These are phyloP conservation scores for Pseudocercospora crystallina DNA, from an alignment of 2,329 filamentous ascomycete species.

Conservation along the genomic window DNA sequence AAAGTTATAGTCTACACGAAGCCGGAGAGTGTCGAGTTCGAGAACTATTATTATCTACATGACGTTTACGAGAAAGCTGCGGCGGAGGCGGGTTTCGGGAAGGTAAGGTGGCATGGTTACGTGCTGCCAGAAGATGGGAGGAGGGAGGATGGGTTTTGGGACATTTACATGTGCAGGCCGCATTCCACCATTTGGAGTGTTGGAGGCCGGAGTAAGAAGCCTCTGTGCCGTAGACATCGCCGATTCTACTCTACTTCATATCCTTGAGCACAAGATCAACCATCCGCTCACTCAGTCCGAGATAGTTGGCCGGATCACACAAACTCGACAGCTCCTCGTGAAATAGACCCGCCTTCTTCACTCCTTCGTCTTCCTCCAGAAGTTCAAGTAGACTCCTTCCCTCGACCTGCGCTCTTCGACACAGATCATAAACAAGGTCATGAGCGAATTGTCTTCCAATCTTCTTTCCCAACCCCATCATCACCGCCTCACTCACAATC, in stretches of 20 bases:
- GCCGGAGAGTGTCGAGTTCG: background rate
- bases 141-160: constrained; percentile 15
- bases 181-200: constrained; percentile 12
- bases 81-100: constrained; percentile 10
- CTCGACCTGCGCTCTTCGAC: constrained; percentile 26
- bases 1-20: background rate
- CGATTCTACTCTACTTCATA: background rate
- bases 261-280: constrained; percentile 26
- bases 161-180: constrained; percentile 14
- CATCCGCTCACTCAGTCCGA: constrained; percentile 31
- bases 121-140: constrained; percentile 12
- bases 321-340: constrained; percentile 25
- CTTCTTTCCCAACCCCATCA: constrained; percentile 39
- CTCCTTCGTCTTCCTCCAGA: constrained; percentile 25
- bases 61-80: constrained; percentile 12
- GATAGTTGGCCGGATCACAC: constrained; percentile 30
- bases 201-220: background rate
- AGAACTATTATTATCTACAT: background rate
- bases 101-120: constrained; percentile 14
- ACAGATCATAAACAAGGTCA: constrained; percentile 39
- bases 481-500: constrained; percentile 40
- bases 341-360: constrained; percentile 22
- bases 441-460: constrained; percentile 38
- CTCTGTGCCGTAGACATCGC: too few relatives aligned
- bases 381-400: constrained; percentile 25